Evolutionary conservation across 192 early-diverging fungal genomes (phyloP).

Genomic region (Powellomyces hirtus): DNA sequence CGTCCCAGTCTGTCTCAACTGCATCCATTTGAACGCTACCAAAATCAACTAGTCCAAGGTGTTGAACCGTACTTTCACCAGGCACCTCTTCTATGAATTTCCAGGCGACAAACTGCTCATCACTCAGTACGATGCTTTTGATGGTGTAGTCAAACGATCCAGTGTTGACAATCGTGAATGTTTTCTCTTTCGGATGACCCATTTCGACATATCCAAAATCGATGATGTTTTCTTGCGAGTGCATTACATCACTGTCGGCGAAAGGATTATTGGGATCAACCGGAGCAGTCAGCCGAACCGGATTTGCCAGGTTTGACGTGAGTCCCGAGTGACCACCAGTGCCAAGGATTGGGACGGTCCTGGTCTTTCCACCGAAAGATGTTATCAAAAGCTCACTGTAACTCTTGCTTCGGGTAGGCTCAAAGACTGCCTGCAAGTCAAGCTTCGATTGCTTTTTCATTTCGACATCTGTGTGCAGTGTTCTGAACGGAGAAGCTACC

Average conservation of each 20-base stretch:
- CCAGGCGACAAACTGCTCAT: slow-evolving; percentile 40
- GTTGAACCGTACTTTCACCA: not conserved
- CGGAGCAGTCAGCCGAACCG: slow-evolving; percentile 11
- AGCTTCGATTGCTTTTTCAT: slow-evolving; percentile 3
- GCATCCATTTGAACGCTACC: slow-evolving; percentile 15
- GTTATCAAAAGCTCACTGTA: slow-evolving; percentile 33
- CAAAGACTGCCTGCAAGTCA: slow-evolving; percentile 22
- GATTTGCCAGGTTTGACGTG: slow-evolving; percentile 32
- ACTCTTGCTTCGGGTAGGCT: slow-evolving; percentile 22
- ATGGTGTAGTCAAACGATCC: slow-evolving; percentile 50
- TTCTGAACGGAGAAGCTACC: slow-evolving; percentile 27
- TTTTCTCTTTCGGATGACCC: slow-evolving; percentile 30
- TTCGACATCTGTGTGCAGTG: not conserved
- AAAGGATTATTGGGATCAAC: not conserved
- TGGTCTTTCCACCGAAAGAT: slow-evolving; percentile 17
- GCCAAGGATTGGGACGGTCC: slow-evolving; percentile 37
- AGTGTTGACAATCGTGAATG: slow-evolving; percentile 36
- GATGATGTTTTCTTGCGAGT: slow-evolving; percentile 21
- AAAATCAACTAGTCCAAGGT: slow-evolving; percentile 9
- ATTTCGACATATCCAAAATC: slow-evolving; percentile 47
- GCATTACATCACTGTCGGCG: not conserved
- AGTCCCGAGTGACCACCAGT: slow-evolving; percentile 33
- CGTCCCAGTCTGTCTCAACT: slow-evolving; percentile 53
- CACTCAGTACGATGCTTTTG: slow-evolving; percentile 38
- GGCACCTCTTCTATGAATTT: slow-evolving; percentile 42